phyloP scores from a whole-genome alignment of 805 yeast genomes.

The Sungouiozyma intestinalis region DNA sequence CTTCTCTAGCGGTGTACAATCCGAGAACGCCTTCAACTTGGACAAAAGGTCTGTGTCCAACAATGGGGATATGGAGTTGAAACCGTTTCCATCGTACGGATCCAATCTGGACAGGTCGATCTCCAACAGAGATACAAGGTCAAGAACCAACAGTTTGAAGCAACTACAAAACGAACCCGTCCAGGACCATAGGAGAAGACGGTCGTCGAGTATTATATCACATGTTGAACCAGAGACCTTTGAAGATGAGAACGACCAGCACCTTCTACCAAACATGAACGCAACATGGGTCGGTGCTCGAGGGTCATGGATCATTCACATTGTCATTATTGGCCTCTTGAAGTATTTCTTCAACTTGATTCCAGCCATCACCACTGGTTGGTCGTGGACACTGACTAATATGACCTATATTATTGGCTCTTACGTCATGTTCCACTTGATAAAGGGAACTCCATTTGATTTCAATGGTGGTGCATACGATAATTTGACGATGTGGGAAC shows the following conservation, averaged over 20 bases:
- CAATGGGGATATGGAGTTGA: slow-evolving; percentile 6
- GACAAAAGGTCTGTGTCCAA: neutral
- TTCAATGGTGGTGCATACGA: slow-evolving; percentile 95
- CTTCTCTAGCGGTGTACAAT: neutral
- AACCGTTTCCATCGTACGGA: slow-evolving; percentile 25
- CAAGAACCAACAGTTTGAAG: slow-evolving; percentile 4
- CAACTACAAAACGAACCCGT: slow-evolving; percentile 22
- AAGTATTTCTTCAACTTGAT: slow-evolving; percentile 70
- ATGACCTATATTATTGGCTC: slow-evolving; percentile 83
- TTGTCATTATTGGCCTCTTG: slow-evolving; percentile 66
- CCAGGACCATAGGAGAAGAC: slow-evolving; percentile 41
- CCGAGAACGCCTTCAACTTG: neutral
- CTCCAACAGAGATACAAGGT: slow-evolving; percentile 2
- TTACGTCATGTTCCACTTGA: slow-evolving; percentile 91
- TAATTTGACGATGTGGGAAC: slow-evolving; percentile 97
- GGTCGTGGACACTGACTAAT: slow-evolving; percentile 91
- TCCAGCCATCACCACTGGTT: slow-evolving; percentile 57
- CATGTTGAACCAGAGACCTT: slow-evolving; percentile 89
- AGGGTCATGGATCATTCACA: slow-evolving; percentile 93
- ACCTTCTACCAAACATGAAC: slow-evolving; percentile 77
- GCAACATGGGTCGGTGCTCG: slow-evolving; percentile 94
- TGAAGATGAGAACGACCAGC: slow-evolving; percentile 88
- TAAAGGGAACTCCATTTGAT: slow-evolving; percentile 95
- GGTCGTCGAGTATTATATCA: slow-evolving; percentile 83
- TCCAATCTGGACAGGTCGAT: slow-evolving; percentile 1